phyloP scores from a whole-genome alignment of 192 early-diverging fungal species.

The Coemansia sp. region DNA sequence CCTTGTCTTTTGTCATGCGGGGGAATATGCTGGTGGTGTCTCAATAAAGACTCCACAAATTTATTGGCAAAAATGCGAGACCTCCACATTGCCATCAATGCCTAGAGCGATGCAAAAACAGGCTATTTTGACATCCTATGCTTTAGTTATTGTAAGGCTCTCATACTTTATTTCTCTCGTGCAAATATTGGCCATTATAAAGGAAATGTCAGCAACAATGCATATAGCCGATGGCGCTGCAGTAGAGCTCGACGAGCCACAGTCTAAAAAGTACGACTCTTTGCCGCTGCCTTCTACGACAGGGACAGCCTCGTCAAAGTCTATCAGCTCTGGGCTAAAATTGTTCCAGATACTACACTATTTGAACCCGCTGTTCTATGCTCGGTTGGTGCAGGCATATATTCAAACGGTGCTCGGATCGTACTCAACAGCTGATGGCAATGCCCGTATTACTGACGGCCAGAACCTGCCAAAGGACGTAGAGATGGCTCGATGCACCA shows the following conservation, averaged over 20 bases:
- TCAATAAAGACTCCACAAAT: too few relatives aligned
- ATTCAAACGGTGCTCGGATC: conserved; percentile 34
- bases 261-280: conserved; percentile 14
- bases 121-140: not conserved
- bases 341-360: conserved; percentile 33
- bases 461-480: not conserved
- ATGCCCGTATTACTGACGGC: conserved; percentile 14
- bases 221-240: not conserved
- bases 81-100: too few relatives aligned
- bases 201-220: not conserved
- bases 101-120: not conserved
- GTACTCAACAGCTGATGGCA: not conserved
- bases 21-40: too few relatives aligned
- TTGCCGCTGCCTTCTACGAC: conserved; percentile 36
- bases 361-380: conserved; percentile 50
- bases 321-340: conserved; percentile 13
- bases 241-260: not conserved
- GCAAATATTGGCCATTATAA: not conserved
- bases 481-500: not conserved
- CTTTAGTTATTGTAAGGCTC: not conserved
- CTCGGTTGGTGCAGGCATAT: conserved; percentile 38
- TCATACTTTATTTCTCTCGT: not conserved
- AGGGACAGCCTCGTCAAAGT: not conserved
- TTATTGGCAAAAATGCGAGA: too few relatives aligned
- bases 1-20: too few relatives aligned